These are phyloP conservation scores for Candida sp. DNA, from an alignment of 1,139 yeast species.

Conservation along the genomic window DNA sequence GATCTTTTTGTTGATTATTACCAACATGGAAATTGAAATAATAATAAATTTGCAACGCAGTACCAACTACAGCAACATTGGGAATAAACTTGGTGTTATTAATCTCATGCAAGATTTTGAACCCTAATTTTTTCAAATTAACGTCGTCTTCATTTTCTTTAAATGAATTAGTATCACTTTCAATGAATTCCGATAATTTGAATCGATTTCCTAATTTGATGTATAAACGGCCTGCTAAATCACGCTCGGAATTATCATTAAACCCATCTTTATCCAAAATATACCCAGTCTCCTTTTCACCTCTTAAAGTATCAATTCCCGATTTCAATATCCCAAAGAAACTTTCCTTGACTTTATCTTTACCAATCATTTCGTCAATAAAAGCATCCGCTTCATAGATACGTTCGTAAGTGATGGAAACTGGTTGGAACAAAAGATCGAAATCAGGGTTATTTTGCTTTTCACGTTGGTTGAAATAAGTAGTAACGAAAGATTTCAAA, in stretches of 20 bases:
- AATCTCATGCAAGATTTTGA: conserved; percentile 38
- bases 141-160: conserved; percentile 10
- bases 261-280: conserved; percentile 14
- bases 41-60: conserved; percentile 31
- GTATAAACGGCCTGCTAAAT: conserved; percentile 37
- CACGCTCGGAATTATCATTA: conserved; percentile 24
- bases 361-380: conserved; percentile 57
- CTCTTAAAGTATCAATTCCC: conserved; percentile 28
- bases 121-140: conserved; percentile 42
- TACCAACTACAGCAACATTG: conserved; percentile 36
- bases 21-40: conserved; percentile 12
- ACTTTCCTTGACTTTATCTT: conserved; percentile 53
- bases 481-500: conserved; percentile 46
- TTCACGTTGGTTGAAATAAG: conserved; percentile 43
- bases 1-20: conserved; percentile 4
- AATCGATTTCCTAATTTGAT: conserved; percentile 36
- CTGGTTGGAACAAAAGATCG: conserved; percentile 49
- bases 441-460: conserved; percentile 41
- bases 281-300: conserved; percentile 6
- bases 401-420: conserved; percentile 61
- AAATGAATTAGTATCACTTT: conserved; percentile 5
- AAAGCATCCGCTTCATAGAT: conserved; percentile 67
- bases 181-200: conserved; percentile 23
- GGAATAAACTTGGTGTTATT: conserved; percentile 36
- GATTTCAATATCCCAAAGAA: conserved; percentile 31